Base-by-base conservation (phyloP, 2,329 filamentous ascomycete genomes). In the Aspergillus aculeatinus region DNA sequence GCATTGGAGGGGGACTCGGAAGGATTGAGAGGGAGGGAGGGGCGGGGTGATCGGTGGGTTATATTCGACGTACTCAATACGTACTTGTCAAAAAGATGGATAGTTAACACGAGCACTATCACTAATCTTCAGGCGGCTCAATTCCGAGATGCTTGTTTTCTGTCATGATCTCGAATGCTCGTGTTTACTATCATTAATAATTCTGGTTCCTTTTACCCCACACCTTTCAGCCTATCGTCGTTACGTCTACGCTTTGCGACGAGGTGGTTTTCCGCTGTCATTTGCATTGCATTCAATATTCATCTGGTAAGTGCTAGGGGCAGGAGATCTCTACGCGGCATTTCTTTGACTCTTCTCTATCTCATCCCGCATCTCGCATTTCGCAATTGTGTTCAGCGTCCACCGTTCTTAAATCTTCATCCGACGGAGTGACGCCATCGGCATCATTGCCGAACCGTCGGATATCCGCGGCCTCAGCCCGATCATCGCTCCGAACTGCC, bases 371-470 rank as follows among this genome's bases (percentile, higher is more conserved):
- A 44, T 3, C 21, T 19, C 27, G 7, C 27, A 29, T 9, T 16
- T 16, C 33, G 33, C 33, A 35, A 14, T 3, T 12, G 9, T 39
- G 9, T 14, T 21, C 12, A 9, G 5, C 42, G 4, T n/a, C 4
- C 12, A 2, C 9, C 11, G 14, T 9, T 35, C 33, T 35, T 14
- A 35, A 35, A 35, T 35, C 33, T 35, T 35, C 33, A 33, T 60
- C 59, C 59, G 54, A 29, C 51, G 59, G 54, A 48, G 57, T 60
- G 55, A 60, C 55, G 55, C 55, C 55, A 60, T 58, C 51, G 55
- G 59, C 23, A 31, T 19, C 25, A 19, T 42, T 53, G 58, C 59
- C 59, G 59, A 55, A 52, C 47, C 21, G 55, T 61, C 59, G 59
- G 59, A 58, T 48, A 48, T 29, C 25, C 16, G 25, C n/a, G 27